A percentile compares a stretch with the other conserved stretches of the same genome.
Conservation (phyloP, 1,284 basidiomycete species). For the Cutaneotrichosporon curvatum region DNA sequence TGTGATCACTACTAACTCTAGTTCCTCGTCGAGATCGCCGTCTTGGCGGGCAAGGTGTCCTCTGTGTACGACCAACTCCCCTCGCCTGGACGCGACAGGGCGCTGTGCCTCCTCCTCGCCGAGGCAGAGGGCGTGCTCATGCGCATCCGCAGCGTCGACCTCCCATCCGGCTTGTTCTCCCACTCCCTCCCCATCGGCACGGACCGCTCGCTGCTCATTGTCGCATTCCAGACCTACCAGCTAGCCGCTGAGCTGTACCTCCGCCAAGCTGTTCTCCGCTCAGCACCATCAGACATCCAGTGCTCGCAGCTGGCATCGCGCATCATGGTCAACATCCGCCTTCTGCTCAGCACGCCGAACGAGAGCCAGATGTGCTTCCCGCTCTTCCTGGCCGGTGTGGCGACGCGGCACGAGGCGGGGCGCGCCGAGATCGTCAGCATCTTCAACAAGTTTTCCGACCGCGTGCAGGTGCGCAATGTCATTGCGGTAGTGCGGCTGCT, state of each 20-base stretch:
- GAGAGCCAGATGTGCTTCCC: slow-evolving; percentile 35
- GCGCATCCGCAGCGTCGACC: slow-evolving; percentile 7
- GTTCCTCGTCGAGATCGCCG: slow-evolving; percentile 25
- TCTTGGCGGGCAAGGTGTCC: slow-evolving; percentile 19
- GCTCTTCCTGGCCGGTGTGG: slow-evolving; percentile 31
- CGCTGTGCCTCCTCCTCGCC: slow-evolving; percentile 6
- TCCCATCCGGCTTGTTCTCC: slow-evolving; percentile 9
- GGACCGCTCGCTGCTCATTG: slow-evolving; percentile 15
- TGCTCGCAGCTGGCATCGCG: slow-evolving; percentile 25
- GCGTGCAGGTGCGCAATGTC: slow-evolving; percentile 26
- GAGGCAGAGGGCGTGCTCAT: slow-evolving; percentile 5
- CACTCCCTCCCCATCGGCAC: slow-evolving; percentile 16
- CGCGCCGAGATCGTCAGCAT: slow-evolving; percentile 20
- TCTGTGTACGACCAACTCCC: slow-evolving; percentile 2
- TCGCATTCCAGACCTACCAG: slow-evolving; percentile 31
- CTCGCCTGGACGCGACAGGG: slow-evolving; percentile 4
- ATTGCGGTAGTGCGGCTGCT: slow-evolving; percentile 22
- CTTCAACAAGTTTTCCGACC: slow-evolving; percentile 24
- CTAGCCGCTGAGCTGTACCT: slow-evolving; percentile 31
- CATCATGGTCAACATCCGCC: slow-evolving; percentile 22
- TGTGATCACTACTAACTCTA: slow-evolving; percentile 2
- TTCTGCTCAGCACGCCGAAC: slow-evolving; percentile 28
- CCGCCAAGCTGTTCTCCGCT: slow-evolving; percentile 24
- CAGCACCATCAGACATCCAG: slow-evolving; percentile 20
- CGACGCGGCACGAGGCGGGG: slow-evolving; percentile 18